A percentile compares a stretch with the other conserved stretches of the same genome.
Conservation (phyloP, 1,284 basidiomycete species). For the Trametes hirsuta region DNA sequence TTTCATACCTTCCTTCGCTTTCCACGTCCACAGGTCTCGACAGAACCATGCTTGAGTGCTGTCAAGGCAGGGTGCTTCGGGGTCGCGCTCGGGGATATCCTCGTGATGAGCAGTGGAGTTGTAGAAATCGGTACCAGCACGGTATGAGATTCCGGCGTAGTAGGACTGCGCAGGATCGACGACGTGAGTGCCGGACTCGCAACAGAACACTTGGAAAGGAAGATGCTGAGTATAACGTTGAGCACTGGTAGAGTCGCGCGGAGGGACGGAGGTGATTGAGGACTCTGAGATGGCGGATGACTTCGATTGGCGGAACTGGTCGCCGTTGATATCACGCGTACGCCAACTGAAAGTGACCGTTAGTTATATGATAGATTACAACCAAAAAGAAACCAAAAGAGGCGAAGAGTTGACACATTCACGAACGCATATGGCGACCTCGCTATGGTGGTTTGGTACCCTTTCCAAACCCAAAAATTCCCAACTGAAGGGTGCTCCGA, state of each 20-base stretch:
- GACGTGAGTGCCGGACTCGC: constrained; percentile 93
- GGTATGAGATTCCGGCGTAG: constrained; percentile 85
- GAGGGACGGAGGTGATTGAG: constrained; percentile 62
- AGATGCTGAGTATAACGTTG: constrained; percentile 87
- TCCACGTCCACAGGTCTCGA: constrained; percentile 87
- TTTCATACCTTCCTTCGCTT: constrained; percentile 73
- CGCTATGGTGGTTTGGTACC: no score
- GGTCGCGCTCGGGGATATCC: constrained; percentile 56
- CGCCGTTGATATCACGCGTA: constrained; percentile 93
- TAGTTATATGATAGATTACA: background rate
- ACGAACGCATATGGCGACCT: no score
- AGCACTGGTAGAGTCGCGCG: constrained; percentile 80
- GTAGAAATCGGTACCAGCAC: constrained; percentile 76
- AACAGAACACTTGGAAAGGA: constrained; percentile 97
- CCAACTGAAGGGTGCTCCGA: no score
- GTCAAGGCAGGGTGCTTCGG: constrained; percentile 88
- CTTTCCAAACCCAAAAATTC: no score
- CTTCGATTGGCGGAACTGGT: constrained; percentile 94
- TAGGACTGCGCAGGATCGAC: constrained; percentile 93
- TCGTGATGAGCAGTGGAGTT: constrained; percentile 69
- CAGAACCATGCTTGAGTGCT: constrained; percentile 97
- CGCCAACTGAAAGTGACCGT: constrained; percentile 68
- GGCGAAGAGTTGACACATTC: no score
- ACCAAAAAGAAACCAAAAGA: no score
- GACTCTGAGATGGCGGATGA: constrained; percentile 89